A percentile compares a stretch with the other conserved stretches of the same genome.
Evolutionary conservation across 2,329 filamentous ascomycete species (phyloP).

Genomic region (Cladophialophora chaetospira): DNA sequence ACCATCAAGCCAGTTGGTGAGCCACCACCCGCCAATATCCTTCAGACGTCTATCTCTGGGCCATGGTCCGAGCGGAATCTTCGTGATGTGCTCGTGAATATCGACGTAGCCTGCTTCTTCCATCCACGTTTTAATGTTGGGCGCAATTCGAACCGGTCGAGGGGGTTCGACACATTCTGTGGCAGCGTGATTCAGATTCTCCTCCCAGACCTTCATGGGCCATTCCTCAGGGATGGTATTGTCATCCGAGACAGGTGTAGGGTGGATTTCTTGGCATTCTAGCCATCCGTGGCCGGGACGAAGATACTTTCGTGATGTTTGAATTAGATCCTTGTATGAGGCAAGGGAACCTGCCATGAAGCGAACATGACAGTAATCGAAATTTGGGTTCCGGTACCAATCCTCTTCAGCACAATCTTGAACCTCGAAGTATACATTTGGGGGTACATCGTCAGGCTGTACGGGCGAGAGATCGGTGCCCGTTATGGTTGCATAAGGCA

Average conservation of each 20-base stretch:
- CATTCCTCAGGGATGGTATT: conserved; percentile 54
- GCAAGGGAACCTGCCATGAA: conserved; percentile 60
- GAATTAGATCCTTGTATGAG: conserved; percentile 59
- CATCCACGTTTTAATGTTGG: conserved; percentile 57
- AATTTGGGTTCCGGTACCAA: conserved; percentile 54
- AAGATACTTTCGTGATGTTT: conserved; percentile 54
- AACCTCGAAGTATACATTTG: conserved; percentile 73
- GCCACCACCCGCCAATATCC: conserved; percentile 52
- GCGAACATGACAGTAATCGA: conserved; percentile 64
- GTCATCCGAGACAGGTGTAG: conserved; percentile 55
- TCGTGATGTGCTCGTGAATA: conserved; percentile 55
- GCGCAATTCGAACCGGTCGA: conserved; percentile 55
- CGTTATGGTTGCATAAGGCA: conserved; percentile 60
- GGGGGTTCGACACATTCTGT: conserved; percentile 47
- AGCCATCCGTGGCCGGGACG: conserved; percentile 57
- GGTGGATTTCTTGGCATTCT: conserved; percentile 49
- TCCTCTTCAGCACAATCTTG: conserved; percentile 67
- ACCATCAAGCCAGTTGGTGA: conserved; percentile 49
- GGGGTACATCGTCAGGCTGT: conserved; percentile 66
- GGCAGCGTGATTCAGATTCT: conserved; percentile 46
- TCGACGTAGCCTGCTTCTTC: conserved; percentile 60
- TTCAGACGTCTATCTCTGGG: conserved; percentile 51
- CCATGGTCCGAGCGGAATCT: conserved; percentile 57
- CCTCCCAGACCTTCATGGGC: conserved; percentile 53
- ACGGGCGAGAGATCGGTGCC: conserved; percentile 70